Base-by-base conservation (phyloP, 1,284 basidiomycete genomes). In the Ustilago lituana region DNA sequence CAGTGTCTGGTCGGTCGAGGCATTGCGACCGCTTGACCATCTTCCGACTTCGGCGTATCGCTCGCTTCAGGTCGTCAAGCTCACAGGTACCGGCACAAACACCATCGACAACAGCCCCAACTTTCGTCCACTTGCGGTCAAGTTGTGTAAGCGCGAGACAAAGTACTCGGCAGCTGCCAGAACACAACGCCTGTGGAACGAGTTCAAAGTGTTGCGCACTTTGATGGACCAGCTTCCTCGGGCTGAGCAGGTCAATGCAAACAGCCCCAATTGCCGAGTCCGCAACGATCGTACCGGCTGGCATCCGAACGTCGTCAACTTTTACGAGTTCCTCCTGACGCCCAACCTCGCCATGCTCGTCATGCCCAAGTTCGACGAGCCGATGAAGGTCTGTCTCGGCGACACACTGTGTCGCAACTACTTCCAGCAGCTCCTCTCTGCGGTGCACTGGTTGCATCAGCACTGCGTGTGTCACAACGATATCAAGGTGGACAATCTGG, bases 401-500 rank as follows among this genome's bases (percentile, higher is more conserved):
- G 54, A 67, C n/a, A 52, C 55, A 4, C 35, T 62, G 17, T 74
- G 66, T 47, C 45, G 59, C 37, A 62, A 52, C 17, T 78, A 71
- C 63, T 78, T 75, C 33, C 43, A 62, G 41, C 72, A 74, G 35
- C 57, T 77, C 1, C 56, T 74, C 0, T 64, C 65, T 0, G 74
- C 65, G 2, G 35, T 78, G 9, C 62, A 66, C 37, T 78, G 76
- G 76, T 69, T 78, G 4, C 76, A 78, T 17, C 56, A 67, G 33
- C 45, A 70, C 44, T 39, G 51, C 31, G 65, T 75, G 17, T 73
- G 68, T 14, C 76, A 78, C 48, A 73, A 71, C 46, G 75, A 78
- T 39, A 73, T 79, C 54, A 79, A 80, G 43, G 70, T 74, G 7
- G 73, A 68, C 40, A 78, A 73, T n/a, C 53, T 74, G 8, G 41